Evolutionary conservation across 2,329 filamentous ascomycete genomes (phyloP), one percentile per base, ranked within the genome.

Genomic region (Diaporthe velutina): DNA sequence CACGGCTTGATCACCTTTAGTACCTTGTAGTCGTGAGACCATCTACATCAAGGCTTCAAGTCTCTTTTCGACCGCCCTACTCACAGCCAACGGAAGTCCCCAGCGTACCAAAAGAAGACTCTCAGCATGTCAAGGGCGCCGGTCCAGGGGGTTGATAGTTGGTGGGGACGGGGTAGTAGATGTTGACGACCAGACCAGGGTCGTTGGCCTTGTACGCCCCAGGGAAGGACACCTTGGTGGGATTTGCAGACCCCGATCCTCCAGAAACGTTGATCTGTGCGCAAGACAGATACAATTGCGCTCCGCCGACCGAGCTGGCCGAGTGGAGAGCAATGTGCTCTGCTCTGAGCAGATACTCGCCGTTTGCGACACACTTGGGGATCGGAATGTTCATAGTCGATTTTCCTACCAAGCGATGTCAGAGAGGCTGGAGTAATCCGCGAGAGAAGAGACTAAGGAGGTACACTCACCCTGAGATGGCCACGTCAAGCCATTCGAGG

Each of bases 261-360:
- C 86, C 86, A 6, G 81, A 84, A 52, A 87, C 84, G 19, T 80
- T 83, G 50, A 86, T 75, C 78, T 86, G 84, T 4, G 82, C 83
- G 72, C 84, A 86, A 25, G 82, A 83, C 64, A 88, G 81, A 76
- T 88, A 88, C 55, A 85, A 83, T 80, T 88, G 86, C 6, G 86
- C 86, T 4, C 86, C 86, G 5, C 84, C 83, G 7, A 80, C 79
- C 12, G 78, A 78, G 50, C 82, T 79, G 4, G 87, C 86, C 66
- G 79, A 81, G 79, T 89, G 87, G 13, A 89, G 82, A 5, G 83
- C 86, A 71, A 88, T 85, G 75, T 88, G 86, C 79, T 89, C 87
- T 25, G 85, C 84, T 19, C 87, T 84, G 6, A 88, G 79, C 35
- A 88, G 83, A 77, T 89, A 88, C 75, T 88, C 85, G 71, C 87